phyloP scores from a whole-genome alignment of 768 basidiomycete species.

The Pleurotus sapidus region DNA sequence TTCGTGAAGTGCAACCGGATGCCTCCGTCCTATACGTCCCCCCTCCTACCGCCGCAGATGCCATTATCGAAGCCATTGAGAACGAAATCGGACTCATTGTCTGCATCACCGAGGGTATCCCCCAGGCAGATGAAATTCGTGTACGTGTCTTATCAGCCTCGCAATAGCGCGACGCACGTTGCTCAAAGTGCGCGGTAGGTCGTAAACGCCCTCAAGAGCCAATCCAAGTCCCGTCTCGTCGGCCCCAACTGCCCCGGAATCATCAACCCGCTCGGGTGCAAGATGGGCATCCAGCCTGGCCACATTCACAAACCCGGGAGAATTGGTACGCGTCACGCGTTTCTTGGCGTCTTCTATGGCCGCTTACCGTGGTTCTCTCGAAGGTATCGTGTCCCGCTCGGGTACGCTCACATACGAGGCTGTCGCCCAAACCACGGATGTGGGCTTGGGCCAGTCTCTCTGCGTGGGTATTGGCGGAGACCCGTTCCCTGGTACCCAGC shows the following conservation, averaged over 20 bases:
- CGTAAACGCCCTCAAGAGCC: conserved; percentile 89
- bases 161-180: neutral
- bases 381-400: conserved; percentile 93
- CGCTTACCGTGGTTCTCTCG: neutral
- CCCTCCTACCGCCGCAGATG: conserved; percentile 93
- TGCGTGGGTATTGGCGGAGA: conserved; percentile 98
- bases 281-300: conserved; percentile 98
- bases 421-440: conserved; percentile 94
- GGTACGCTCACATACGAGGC: conserved; percentile 98
- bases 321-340: conserved; percentile 59
- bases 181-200: conserved; percentile 46
- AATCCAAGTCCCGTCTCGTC: conserved; percentile 92
- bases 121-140: conserved; percentile 94
- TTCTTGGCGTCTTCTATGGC: neutral
- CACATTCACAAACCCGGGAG: conserved; percentile 97
- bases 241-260: conserved; percentile 99
- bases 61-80: conserved; percentile 98
- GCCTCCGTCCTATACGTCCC: conserved; percentile 98
- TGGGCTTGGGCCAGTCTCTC: conserved; percentile 93
- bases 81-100: conserved; percentile 98
- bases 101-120: conserved; percentile 98
- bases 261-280: conserved; percentile 96
- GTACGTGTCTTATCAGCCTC: conserved; percentile 36
- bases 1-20: conserved; percentile 81
- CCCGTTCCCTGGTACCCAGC: conserved; percentile 94